Percentiles rank a stretch among this genome's conserved stretches.
Conservation (phyloP, 2,329 filamentous ascomycete genomes). For the Lecanicillium sp. region DNA sequence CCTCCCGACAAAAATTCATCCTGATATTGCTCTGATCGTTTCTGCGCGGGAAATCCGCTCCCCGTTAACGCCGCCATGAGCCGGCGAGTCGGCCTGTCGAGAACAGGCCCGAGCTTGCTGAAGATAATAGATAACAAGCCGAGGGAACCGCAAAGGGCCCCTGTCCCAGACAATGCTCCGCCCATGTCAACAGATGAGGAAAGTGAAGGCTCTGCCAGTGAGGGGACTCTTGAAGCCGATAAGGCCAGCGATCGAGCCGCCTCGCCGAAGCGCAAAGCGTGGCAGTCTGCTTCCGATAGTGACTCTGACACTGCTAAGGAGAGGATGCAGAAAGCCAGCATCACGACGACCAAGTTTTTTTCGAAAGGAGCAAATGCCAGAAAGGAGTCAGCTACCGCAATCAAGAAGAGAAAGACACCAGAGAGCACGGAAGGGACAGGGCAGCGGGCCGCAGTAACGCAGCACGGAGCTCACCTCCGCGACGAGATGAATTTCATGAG, state of each 20-base stretch:
- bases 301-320: constrained; percentile 23
- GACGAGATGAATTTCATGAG: constrained; percentile 22
- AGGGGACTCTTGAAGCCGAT: constrained; percentile 6
- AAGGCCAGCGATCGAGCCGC: background rate
- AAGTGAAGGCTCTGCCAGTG: constrained; percentile 14
- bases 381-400: background rate
- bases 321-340: constrained; percentile 22
- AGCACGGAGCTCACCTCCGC: constrained; percentile 20
- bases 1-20: no score
- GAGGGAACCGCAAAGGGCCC: constrained; percentile 16
- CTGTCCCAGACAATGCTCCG: constrained; percentile 15
- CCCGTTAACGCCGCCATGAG: background rate
- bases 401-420: background rate
- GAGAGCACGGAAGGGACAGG: background rate
- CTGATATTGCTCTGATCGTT: no score
- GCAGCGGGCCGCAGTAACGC: no score
- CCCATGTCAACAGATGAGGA: constrained; percentile 27
- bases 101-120: constrained; percentile 17
- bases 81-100: constrained; percentile 21
- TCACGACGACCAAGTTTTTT: constrained; percentile 29
- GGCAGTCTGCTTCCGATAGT: background rate
- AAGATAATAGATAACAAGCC: constrained; percentile 12
- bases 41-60: no score
- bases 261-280: background rate
- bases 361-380: background rate